A percentile compares a stretch with the other conserved stretches of the same genome.
Evolutionary conservation across 1,139 yeast genomes (phyloP).

Genomic region (Candida anutae): DNA sequence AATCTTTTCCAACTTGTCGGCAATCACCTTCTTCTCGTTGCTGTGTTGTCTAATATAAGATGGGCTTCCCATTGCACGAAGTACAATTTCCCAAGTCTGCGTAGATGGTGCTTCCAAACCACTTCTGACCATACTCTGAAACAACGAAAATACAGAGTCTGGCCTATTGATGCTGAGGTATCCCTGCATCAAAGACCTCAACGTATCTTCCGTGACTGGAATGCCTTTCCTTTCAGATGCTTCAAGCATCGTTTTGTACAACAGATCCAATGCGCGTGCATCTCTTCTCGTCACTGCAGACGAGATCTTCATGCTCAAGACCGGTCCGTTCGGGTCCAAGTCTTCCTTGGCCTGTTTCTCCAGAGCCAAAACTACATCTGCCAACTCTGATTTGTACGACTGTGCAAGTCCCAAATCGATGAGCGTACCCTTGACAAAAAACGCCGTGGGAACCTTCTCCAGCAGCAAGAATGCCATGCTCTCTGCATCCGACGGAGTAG

Average conservation of each 20-base stretch:
- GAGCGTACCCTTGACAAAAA: slow-evolving; percentile 13
- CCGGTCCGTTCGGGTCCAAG: slow-evolving; percentile 29
- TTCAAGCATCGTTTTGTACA: slow-evolving; percentile 19
- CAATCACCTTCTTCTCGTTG: slow-evolving; percentile 10
- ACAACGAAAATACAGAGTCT: slow-evolving; percentile 26
- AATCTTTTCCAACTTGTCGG: slow-evolving; percentile 20
- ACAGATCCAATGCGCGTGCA: slow-evolving; percentile 11
- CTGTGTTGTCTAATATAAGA: slow-evolving; percentile 10
- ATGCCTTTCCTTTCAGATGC: slow-evolving; percentile 17
- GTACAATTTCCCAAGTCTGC: slow-evolving; percentile 29
- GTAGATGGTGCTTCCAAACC: slow-evolving; percentile 21
- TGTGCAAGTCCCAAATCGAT: slow-evolving; percentile 8
- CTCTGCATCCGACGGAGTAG: slow-evolving; percentile 17
- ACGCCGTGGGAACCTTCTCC: slow-evolving; percentile 18
- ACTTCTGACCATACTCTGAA: slow-evolving; percentile 23
- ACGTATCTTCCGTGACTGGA: slow-evolving; percentile 22
- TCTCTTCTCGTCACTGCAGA: slow-evolving; percentile 15
- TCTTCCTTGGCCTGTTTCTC: slow-evolving; percentile 9
- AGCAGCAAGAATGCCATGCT: slow-evolving; percentile 23
- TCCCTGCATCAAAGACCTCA: slow-evolving; percentile 28
- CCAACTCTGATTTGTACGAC: slow-evolving; percentile 9
- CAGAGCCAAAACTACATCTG: slow-evolving; percentile 9
- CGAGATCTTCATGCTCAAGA: slow-evolving; percentile 17
- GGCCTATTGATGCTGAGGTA: slow-evolving; percentile 22
- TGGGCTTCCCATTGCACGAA: slow-evolving; percentile 32